Percentiles rank a stretch among this genome's conserved stretches.
These are phyloP conservation scores for Chytriomyces sp. DNA, from an alignment of 192 early-diverging fungal species.

Conservation along the genomic window DNA sequence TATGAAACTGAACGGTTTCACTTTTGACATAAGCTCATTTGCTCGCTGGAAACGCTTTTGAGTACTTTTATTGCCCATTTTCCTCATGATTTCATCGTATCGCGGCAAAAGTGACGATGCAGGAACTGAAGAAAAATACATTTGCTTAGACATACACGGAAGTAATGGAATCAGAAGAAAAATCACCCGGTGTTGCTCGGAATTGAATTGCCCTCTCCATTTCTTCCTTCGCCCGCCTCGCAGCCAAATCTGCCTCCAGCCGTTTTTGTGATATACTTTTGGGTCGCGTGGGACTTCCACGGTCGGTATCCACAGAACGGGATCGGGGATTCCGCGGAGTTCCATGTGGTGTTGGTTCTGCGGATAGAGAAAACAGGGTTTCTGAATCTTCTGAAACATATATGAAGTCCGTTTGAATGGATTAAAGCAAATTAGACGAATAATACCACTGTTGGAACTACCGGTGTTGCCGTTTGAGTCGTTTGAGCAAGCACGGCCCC, in stretches of 20 bases:
- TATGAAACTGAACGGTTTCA: slow-evolving; percentile 33
- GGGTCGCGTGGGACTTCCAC: not conserved
- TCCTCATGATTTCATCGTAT: slow-evolving; percentile 33
- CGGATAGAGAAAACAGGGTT: slow-evolving; percentile 9
- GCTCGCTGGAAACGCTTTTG: not conserved
- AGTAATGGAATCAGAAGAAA: not conserved
- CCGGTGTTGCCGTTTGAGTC: too few species aligned
- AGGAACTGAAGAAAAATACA: slow-evolving; percentile 1
- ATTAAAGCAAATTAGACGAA: too few species aligned
- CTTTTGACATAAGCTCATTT: slow-evolving; percentile 15
- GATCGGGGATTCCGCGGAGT: slow-evolving; percentile 6
- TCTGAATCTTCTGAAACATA: not conserved
- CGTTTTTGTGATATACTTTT: slow-evolving; percentile 19
- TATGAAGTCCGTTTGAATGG: too few species aligned
- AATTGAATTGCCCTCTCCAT: not conserved
- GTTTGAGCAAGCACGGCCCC: too few species aligned
- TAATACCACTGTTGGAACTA: too few species aligned
- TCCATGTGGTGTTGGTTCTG: slow-evolving; percentile 2
- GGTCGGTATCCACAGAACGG: not conserved
- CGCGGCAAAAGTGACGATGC: slow-evolving; percentile 27
- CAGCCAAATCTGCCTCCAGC: slow-evolving; percentile 11
- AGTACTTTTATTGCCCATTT: slow-evolving; percentile 29
- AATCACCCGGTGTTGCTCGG: slow-evolving; percentile 9
- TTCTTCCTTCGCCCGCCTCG: not conserved
- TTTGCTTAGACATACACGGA: not conserved